Conservation (phyloP, 2,329 filamentous ascomycete genomes). For the Colletotrichum navitas region DNA sequence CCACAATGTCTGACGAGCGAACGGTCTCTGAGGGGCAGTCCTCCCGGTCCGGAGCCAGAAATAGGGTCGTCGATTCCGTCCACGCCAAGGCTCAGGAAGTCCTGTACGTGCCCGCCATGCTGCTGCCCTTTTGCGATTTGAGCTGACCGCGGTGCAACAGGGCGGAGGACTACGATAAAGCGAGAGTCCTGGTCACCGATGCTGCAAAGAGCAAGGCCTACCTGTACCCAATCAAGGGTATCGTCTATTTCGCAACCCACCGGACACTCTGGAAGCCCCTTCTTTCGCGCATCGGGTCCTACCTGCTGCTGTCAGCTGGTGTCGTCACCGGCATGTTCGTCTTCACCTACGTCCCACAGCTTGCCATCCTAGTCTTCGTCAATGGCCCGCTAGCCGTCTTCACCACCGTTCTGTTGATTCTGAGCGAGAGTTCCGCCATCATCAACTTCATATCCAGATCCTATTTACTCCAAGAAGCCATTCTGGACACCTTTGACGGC, state of each 20-base stretch:
- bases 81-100: conserved; percentile 63
- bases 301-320: conserved; percentile 76
- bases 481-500: conserved; percentile 92
- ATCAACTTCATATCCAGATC: conserved; percentile 71
- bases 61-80: conserved; percentile 54
- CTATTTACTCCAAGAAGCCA: conserved; percentile 83
- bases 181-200: conserved; percentile 73
- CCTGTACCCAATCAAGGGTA: conserved; percentile 84
- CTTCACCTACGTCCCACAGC: conserved; percentile 88
- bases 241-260: conserved; percentile 70
- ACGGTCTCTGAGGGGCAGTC: conserved; percentile 30
- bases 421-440: conserved; percentile 72
- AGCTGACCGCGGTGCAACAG: conserved; percentile 51
- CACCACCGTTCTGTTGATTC: conserved; percentile 76
- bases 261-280: conserved; percentile 71
- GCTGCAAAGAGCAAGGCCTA: conserved; percentile 78
- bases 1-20: conserved; percentile 33
- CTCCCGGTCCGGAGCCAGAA: conserved; percentile 20
- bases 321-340: conserved; percentile 87
- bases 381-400: conserved; percentile 86
- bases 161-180: conserved; percentile 78
- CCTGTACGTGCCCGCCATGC: conserved; percentile 52
- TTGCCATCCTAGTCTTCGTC: conserved; percentile 84
- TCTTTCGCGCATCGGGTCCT: conserved; percentile 67
- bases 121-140: background rate